phyloP scores from a whole-genome alignment of 164 flowering plant genomes.

The Dillenia turbinata region DNA sequence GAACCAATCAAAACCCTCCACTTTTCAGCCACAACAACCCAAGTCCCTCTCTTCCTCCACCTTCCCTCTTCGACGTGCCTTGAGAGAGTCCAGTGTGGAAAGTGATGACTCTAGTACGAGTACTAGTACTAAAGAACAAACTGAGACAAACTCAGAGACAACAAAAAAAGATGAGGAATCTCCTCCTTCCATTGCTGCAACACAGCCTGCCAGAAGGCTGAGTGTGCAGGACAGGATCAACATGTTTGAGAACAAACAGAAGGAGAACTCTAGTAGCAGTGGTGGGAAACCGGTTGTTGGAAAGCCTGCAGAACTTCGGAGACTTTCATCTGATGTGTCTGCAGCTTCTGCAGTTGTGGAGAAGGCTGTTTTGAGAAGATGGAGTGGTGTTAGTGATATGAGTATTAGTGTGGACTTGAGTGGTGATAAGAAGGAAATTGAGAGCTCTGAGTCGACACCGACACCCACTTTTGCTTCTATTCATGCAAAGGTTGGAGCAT shows the following conservation, averaged over 20 bases:
- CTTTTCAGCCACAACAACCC: constrained; percentile 33
- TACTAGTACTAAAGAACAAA: constrained; percentile 6
- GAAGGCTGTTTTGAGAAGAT: constrained; percentile 78
- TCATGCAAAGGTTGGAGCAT: constrained; percentile 22
- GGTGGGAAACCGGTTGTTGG: constrained; percentile 51
- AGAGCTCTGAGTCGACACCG: constrained; percentile 54
- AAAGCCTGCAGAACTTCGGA: constrained; percentile 58
- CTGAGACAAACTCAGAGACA: constrained; percentile 16
- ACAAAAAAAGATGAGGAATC: constrained; percentile 19
- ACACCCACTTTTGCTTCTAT: constrained; percentile 29
- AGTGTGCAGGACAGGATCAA: constrained; percentile 95
- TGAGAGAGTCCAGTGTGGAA: constrained; percentile 29
- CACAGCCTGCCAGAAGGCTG: constrained; percentile 64
- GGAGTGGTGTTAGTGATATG: constrained; percentile 96
- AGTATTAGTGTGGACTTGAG: constrained; percentile 76
- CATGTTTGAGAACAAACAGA: constrained; percentile 87
- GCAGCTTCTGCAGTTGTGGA: constrained; percentile 34
- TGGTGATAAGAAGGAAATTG: constrained; percentile 59
- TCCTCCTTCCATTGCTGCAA: constrained; percentile 18
- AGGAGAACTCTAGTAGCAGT: constrained; percentile 52
- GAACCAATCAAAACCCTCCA: constrained; percentile 17
- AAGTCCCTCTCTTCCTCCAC: constrained; percentile 13
- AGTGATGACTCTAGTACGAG: constrained; percentile 12
- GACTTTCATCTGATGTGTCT: constrained; percentile 73
- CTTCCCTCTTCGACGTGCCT: constrained; percentile 18